Conservation (phyloP, 495 filamentous ascomycete genomes). For the Trichocladium uniseriatum region DNA sequence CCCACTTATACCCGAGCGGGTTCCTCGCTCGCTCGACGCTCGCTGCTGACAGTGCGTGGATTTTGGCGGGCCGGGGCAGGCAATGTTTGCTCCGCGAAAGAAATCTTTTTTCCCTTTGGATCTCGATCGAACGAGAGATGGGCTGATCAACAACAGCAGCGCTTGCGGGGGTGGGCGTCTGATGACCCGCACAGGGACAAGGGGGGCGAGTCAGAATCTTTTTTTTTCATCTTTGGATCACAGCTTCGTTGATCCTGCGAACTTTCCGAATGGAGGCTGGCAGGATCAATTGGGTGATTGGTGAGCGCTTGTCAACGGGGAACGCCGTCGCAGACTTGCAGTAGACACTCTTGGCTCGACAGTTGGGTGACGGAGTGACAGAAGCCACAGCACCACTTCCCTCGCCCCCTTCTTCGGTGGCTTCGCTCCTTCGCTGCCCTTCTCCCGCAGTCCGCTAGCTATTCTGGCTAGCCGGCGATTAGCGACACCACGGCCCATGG, state of each 20-base stretch:
- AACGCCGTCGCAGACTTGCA: too few species aligned
- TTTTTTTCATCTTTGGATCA: not conserved
- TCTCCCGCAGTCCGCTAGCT: too few species aligned
- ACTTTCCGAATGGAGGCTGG: too few species aligned
- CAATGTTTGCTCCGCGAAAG: constrained; percentile 2
- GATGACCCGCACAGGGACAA: not conserved
- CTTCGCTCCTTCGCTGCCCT: too few species aligned
- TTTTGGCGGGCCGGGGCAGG: not conserved
- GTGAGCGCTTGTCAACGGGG: too few species aligned
- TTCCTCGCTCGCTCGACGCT: too few species aligned
- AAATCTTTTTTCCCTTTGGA: constrained; percentile 1
- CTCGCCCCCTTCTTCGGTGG: too few species aligned
- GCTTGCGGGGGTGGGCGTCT: not conserved
- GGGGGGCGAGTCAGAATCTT: constrained; percentile 5
- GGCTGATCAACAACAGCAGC: constrained; percentile 8
- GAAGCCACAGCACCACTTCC: too few species aligned
- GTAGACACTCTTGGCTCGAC: too few species aligned
- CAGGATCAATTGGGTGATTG: too few species aligned
- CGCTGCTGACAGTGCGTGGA: not conserved
- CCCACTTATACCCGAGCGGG: not conserved
- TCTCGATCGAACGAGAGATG: constrained; percentile 12
- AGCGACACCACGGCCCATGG: constrained; percentile 11
- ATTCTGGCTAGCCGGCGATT: constrained; percentile 18
- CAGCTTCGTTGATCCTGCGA: too few species aligned
- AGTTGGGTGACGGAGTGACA: too few species aligned